A percentile compares a stretch with the other conserved stretches of the same genome.
phyloP scores from a whole-genome alignment of 192 early-diverging fungal genomes.

The Neocallimastix lanati region DNA sequence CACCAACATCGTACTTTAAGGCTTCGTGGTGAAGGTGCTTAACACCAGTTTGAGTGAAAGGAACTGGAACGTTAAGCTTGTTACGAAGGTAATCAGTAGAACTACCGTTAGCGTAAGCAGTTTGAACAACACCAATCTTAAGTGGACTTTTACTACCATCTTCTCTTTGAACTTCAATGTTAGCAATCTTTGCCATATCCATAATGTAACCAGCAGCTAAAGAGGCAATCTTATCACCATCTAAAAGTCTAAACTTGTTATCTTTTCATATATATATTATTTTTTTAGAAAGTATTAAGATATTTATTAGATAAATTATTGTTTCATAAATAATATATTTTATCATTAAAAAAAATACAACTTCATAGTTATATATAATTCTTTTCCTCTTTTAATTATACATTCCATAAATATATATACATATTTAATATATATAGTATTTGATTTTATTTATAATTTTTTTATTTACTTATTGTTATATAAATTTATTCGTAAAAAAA shows the following conservation, averaged over 20 bases:
- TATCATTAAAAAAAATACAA: no score
- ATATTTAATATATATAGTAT: no score
- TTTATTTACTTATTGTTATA: no score
- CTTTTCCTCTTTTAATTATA: no score
- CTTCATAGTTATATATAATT: no score
- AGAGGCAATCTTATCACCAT: constrained; percentile 97
- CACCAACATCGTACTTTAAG: constrained; percentile 88
- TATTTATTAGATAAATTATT: no score
- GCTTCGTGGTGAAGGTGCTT: constrained; percentile 99
- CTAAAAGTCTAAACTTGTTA: constrained; percentile 70
- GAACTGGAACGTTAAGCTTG: constrained; percentile 79
- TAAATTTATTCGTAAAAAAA: no score
- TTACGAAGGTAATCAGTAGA: constrained; percentile 84
- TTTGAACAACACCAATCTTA: constrained; percentile 91
- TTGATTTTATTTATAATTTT: no score
- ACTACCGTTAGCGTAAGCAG: constrained; percentile 96
- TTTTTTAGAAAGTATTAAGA: no score
- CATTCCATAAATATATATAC: no score
- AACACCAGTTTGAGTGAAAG: constrained; percentile 91
- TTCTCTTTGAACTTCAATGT: constrained; percentile 27
- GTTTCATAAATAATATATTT: no score
- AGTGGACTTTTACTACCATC: constrained; percentile 19
- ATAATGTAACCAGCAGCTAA: constrained; percentile 87
- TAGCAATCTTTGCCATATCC: constrained; percentile 63
- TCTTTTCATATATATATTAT: no score